Conservation (phyloP, 441 rosid species). For the Pelargonium cotyledonis region DNA sequence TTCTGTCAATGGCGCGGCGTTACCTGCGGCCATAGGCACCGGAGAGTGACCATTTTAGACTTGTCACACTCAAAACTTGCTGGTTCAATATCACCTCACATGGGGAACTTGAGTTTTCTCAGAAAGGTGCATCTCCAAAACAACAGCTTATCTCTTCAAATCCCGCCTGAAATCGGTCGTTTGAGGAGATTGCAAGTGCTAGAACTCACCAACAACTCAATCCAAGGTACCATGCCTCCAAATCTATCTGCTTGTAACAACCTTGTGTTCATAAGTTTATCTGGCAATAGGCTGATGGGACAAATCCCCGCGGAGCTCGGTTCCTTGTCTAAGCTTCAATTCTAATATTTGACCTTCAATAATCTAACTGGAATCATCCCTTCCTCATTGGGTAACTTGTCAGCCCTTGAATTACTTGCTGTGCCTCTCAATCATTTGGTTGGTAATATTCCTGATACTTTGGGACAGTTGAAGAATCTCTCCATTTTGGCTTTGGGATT, state of each 20-base stretch:
- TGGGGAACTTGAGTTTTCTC: not conserved
- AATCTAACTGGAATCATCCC: not conserved
- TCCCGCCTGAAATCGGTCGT: slow-evolving; percentile 7
- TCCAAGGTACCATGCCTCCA: slow-evolving; percentile 8
- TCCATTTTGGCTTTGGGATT: not conserved
- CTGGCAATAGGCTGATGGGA: slow-evolving; percentile 3
- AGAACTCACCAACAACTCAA: not conserved
- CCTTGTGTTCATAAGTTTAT: not conserved
- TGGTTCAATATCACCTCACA: slow-evolving; percentile 15
- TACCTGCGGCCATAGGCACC: slow-evolving; percentile 2
- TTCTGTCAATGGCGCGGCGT: slow-evolving; percentile 20
- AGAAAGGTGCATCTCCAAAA: not conserved
- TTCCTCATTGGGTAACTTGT: slow-evolving; percentile 20
- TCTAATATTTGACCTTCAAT: not conserved
- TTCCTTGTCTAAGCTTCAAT: slow-evolving; percentile 1
- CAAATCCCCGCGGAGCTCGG: slow-evolving; percentile 1
- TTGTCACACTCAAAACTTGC: not conserved
- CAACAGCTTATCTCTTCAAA: slow-evolving; percentile 7
- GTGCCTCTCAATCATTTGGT: not conserved
- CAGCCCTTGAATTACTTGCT: slow-evolving; percentile 7
- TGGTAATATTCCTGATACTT: slow-evolving; percentile 20
- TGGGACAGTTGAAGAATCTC: slow-evolving; percentile 16
- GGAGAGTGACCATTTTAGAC: slow-evolving; percentile 9
- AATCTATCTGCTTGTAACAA: slow-evolving; percentile 11
- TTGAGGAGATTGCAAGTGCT: not conserved